Evolutionary conservation across 768 basidiomycete genomes (phyloP).

Genomic region (Mycena rosella): DNA sequence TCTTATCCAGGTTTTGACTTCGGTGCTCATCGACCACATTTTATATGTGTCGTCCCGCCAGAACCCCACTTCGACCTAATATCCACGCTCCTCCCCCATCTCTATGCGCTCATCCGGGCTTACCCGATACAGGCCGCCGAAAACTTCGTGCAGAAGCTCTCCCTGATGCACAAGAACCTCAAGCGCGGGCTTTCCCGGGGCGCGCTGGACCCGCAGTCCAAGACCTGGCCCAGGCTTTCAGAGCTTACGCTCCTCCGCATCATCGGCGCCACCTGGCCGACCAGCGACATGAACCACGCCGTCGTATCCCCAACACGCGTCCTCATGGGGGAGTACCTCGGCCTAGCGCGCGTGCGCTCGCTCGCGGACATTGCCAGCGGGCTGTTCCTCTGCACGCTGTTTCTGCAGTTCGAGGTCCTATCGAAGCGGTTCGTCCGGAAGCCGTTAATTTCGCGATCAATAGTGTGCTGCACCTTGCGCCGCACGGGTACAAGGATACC

Average conservation of each 20-base stretch:
- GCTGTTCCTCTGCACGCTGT: constrained; percentile 88
- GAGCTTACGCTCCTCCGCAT: constrained; percentile 88
- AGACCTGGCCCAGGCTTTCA: constrained; percentile 89
- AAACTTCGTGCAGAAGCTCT: constrained; percentile 84
- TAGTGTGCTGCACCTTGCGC: constrained; percentile 78
- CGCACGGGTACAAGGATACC: constrained; percentile 63
- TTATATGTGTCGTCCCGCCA: constrained; percentile 80
- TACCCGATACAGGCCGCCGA: constrained; percentile 87
- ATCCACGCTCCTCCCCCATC: constrained; percentile 78
- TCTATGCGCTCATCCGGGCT: constrained; percentile 80
- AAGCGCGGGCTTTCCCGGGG: constrained; percentile 83
- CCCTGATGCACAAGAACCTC: constrained; percentile 95
- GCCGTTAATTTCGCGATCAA: constrained; percentile 85
- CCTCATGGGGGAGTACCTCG: constrained; percentile 93
- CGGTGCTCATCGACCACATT: constrained; percentile 89
- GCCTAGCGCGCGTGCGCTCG: constrained; percentile 83
- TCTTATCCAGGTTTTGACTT: constrained; percentile 72
- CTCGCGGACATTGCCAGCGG: constrained; percentile 85
- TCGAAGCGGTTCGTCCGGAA: constrained; percentile 92
- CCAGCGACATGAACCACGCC: constrained; percentile 93
- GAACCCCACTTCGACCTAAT: constrained; percentile 71
- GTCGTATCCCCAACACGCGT: constrained; percentile 91
- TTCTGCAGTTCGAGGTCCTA: constrained; percentile 85
- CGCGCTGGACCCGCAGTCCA: constrained; percentile 67
- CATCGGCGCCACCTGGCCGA: constrained; percentile 89